Evolutionary conservation across 306 rosid species (phyloP), one percentile per base, ranked within the genome.

Genomic region (Citrullus mucosospermus): DNA sequence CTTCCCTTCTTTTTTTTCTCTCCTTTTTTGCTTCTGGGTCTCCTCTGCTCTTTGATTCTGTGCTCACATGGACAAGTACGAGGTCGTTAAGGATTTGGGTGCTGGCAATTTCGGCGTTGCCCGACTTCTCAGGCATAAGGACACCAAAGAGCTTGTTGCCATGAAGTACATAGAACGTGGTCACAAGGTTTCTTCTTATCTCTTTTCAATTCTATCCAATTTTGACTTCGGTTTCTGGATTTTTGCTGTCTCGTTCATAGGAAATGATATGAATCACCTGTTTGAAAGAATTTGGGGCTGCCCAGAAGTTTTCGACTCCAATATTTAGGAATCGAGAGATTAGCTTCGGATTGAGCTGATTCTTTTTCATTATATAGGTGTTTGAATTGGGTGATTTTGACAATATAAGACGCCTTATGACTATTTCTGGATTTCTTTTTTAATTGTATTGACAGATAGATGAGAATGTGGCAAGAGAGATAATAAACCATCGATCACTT

Each of bases 391-490:
- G 71, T 13, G 13, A 36, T 13, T 65, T 65, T 65, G 46, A 32
- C 2, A 18, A 6, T 55, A 6, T 55, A 55, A 55, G 59, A 56
- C 9, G 25, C 22, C 36, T 65, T 65, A 3, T 67, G 7, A 4
- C 72, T 65, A 3, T 65, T 17, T 34, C 39, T 39, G 4, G 53
- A 48, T 48, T 53, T 63, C 2, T 34, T n/a, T n/a, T 30, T 6
- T 25, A 1, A 28, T n/a, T 46, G 20, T 72, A 43, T 39, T n/a
- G 32, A 48, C 78, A 74, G 78, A 74, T 74, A 74, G 78, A 74
- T 74, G 78, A 74, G 46, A 74, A 74, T 74, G 78, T 74, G 78
- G 78, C 78, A 5, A 74, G 78, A 74, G 78, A 74, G 78, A 74
- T 74, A 51, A 74, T 74, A 28, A 74, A 74, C 61, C 78, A 74